Evolutionary conservation across 2,329 filamentous ascomycete species (phyloP), one percentile per base, ranked within the genome.

Genomic region (Calonectria pauciramosa): DNA sequence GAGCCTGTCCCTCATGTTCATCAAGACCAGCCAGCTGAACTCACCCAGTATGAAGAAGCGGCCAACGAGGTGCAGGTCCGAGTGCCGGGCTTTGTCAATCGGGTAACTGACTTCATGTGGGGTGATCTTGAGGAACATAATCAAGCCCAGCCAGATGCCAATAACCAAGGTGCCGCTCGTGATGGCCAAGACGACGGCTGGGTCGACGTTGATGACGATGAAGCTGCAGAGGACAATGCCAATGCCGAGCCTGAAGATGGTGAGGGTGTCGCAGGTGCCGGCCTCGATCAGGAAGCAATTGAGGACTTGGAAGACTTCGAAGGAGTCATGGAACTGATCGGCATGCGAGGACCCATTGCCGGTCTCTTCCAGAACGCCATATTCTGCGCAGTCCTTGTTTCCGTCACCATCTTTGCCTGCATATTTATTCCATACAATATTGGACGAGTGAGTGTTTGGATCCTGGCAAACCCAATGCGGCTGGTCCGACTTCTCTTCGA

Each of bases 241-340:
- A 83, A 82, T 4, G 79, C 82, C 10, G 80, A 75, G 16, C 59
- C 83, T 26, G 87, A 93, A 73, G 90, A 91, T 1, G 87, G 91
- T 28, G 91, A 92, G 68, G 93, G 90, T 56, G 93, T 91, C n/a
- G 90, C 90, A 26, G 91, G 91, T 64, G 92, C 91, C 20, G 94
- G 90, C 11, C 87, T 96, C 44, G 95, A 98, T 70, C 90, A 92
- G 69, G 93, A 95, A 78, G 94, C 93, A 13, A 90, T 95, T 52
- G 94, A 96, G 54, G 94, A 98, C 78, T 94, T 94, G 13, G 97
- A 99, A 85, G 97, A 99, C 82, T 92, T 99, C 20, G 97, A 99
- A 83, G 97, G 97, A 0, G 95, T 99, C 68, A 93, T 99, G 88
- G 97, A 99, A 84, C 91, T 99, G 20, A 94, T 99, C 73, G 97